A percentile compares a stretch with the other conserved stretches of the same genome.
Evolutionary conservation across 164 flowering plant species (phyloP).

Genomic region (Tetracentron sinense): DNA sequence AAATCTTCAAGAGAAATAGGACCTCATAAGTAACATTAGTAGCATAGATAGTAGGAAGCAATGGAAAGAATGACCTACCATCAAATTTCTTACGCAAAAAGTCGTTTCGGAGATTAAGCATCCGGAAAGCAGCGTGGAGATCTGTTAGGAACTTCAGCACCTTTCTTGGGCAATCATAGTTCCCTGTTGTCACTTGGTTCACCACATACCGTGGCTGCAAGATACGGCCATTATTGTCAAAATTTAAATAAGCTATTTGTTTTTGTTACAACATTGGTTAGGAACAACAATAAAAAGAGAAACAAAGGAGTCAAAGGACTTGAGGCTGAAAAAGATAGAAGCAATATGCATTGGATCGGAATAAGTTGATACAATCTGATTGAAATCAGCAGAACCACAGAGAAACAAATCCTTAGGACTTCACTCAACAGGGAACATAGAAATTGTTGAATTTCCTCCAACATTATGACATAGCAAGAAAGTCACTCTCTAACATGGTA

Average conservation of each 20-base stretch:
- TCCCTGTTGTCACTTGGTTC: conserved; percentile 70
- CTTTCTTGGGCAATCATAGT: conserved; percentile 92
- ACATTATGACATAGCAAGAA: too few species aligned
- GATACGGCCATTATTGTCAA: neutral
- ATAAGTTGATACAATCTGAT: too few species aligned
- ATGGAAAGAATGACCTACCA: conserved; percentile 34
- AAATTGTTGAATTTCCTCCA: too few species aligned
- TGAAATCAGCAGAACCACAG: too few species aligned
- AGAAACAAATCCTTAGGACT: too few species aligned
- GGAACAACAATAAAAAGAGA: neutral
- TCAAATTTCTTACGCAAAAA: conserved; percentile 92
- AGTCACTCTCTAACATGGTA: too few species aligned
- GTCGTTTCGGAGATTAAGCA: conserved; percentile 96
- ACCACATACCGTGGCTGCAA: conserved; percentile 72
- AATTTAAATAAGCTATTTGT: too few species aligned
- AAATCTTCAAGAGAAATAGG: neutral
- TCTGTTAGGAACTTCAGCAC: conserved; percentile 86
- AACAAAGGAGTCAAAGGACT: neutral
- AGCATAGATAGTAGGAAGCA: neutral
- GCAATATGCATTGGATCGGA: too few species aligned
- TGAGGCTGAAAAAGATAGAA: neutral
- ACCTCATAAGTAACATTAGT: neutral
- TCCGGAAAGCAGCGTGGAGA: conserved; percentile 88
- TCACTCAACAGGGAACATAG: too few species aligned
- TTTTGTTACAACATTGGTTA: neutral